Percentiles rank a stretch among this genome's conserved stretches.
These are phyloP conservation scores for Coelastrella sp. DNA, from an alignment of 139 green algal genomes.

Conservation along the genomic window DNA sequence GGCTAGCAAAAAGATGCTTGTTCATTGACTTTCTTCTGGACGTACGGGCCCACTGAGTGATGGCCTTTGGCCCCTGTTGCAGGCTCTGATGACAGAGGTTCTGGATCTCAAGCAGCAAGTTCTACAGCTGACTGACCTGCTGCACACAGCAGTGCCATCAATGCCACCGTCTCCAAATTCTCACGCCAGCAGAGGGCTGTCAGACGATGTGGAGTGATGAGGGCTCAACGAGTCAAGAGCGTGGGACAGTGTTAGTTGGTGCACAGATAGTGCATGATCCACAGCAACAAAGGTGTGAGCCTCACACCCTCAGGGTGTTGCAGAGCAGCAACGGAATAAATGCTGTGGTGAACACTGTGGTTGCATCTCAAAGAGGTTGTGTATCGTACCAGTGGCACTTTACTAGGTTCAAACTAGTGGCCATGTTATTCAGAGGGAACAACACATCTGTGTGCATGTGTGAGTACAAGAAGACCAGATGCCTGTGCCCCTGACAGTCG, in stretches of 20 bases:
- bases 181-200: slow-evolving; percentile 4
- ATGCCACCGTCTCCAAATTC: slow-evolving; percentile 35
- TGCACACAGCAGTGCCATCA: slow-evolving; percentile 47
- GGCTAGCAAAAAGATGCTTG: no score
- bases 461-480: no score
- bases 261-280: background rate
- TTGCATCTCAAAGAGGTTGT: no score
- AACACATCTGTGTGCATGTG: no score
- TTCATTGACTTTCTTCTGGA: no score
- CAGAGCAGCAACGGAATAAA: background rate
- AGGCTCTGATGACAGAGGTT: slow-evolving; percentile 24
- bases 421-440: no score
- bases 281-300: background rate
- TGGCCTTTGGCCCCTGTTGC: background rate
- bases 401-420: no score
- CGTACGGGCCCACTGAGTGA: background rate
- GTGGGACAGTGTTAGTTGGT: no score
- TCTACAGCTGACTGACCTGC: slow-evolving; percentile 24
- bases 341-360: no score
- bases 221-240: background rate
- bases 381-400: no score
- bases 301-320: no score
- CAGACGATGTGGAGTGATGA: background rate
- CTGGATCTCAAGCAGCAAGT: slow-evolving; percentile 20
- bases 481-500: no score